These are phyloP conservation scores for Cladophialophora psammophila DNA, from an alignment of 2,329 filamentous ascomycete genomes.

Conservation along the genomic window DNA sequence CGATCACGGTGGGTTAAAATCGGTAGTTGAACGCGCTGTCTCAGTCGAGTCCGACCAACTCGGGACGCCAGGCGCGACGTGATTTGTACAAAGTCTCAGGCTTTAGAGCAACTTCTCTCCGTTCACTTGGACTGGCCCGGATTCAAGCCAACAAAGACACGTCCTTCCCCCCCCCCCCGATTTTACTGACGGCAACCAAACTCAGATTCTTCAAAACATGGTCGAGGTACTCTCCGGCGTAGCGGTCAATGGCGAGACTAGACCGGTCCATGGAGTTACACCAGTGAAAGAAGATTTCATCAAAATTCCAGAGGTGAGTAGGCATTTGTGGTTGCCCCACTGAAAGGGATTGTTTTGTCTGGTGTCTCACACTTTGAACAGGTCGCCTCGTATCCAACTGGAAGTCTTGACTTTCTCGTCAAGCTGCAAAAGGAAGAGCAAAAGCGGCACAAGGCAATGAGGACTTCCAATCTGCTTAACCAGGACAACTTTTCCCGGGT, in stretches of 20 bases:
- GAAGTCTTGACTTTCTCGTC: constrained; percentile 33
- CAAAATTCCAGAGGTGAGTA: constrained; percentile 31
- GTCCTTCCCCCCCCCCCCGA: neutral
- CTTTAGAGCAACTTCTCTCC: neutral
- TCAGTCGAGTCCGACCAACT: constrained; percentile 1
- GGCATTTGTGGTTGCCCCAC: neutral
- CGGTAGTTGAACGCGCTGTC: constrained; percentile 8
- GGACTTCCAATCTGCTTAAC: constrained; percentile 15
- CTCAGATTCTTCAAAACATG: neutral
- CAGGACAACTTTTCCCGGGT: constrained; percentile 20
- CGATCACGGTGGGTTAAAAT: constrained; percentile 19
- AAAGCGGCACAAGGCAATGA: constrained; percentile 26
- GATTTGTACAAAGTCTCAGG: constrained; percentile 12
- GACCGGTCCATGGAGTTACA: constrained; percentile 47
- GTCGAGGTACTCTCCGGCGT: constrained; percentile 13
- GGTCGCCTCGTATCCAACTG: constrained; percentile 35
- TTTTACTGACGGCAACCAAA: neutral
- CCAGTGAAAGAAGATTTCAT: constrained; percentile 44
- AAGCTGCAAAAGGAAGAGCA: constrained; percentile 33
- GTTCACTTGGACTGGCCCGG: neutral
- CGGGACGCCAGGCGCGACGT: neutral
- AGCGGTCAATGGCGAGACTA: constrained; percentile 43
- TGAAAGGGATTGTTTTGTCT: neutral
- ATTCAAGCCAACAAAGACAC: neutral
- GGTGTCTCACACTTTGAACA: constrained; percentile 7